phyloP scores from a whole-genome alignment of 768 basidiomycete species.

The Naganishia friedmannii region DNA sequence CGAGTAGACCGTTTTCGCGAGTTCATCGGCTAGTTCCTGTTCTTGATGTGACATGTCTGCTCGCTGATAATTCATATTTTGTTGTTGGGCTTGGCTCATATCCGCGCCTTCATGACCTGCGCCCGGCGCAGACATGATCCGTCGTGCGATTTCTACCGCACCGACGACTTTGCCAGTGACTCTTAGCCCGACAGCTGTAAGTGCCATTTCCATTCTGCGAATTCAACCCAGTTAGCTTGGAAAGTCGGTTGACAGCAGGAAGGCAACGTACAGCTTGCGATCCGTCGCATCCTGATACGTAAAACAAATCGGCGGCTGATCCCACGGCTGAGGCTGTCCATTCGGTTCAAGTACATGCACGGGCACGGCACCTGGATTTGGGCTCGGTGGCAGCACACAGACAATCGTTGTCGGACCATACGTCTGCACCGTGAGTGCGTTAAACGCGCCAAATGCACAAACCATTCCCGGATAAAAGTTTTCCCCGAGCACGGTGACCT shows the following conservation, averaged over 20 bases:
- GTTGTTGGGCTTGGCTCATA: not conserved
- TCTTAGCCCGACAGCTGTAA: conserved; percentile 91
- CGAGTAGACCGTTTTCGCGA: conserved; percentile 33
- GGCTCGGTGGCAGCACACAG: conserved; percentile 79
- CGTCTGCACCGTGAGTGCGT: conserved; percentile 76
- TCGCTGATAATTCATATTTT: not conserved
- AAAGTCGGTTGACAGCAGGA: conserved; percentile 17
- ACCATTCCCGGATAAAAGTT: conserved; percentile 66
- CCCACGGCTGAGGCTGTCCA: conserved; percentile 56
- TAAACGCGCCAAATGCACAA: conserved; percentile 79
- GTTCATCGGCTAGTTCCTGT: conserved; percentile 22
- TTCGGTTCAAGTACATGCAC: conserved; percentile 66
- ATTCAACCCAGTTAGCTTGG: conserved; percentile 27
- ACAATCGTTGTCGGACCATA: conserved; percentile 93
- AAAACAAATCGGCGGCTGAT: conserved; percentile 58
- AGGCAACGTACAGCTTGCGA: conserved; percentile 66
- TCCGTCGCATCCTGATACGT: conserved; percentile 90
- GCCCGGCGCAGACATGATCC: conserved; percentile 68
- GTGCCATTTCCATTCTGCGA: conserved; percentile 84
- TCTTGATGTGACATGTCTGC: conserved; percentile 15
- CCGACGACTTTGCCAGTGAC: conserved; percentile 95
- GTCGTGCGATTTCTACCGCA: conserved; percentile 86
- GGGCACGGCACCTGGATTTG: conserved; percentile 76
- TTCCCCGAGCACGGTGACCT: conserved; percentile 87
- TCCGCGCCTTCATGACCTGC: conserved; percentile 33